Evolutionary conservation across 1,284 basidiomycete genomes (phyloP).

Genomic region (Trametes versicolor): DNA sequence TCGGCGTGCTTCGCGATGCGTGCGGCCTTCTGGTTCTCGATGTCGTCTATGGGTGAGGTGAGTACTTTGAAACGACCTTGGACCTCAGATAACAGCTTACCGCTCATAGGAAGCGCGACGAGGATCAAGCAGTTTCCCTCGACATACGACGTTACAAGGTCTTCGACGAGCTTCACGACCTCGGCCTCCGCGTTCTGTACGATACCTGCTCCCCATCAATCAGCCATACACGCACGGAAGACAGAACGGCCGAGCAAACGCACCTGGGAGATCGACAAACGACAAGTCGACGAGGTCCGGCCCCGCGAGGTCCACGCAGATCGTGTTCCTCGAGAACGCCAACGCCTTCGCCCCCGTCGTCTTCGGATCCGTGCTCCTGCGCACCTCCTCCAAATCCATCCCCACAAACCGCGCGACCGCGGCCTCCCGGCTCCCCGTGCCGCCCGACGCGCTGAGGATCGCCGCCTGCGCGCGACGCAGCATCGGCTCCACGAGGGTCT

Average conservation of each 20-base stretch:
- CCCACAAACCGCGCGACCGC: background rate
- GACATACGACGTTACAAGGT: constrained; percentile 59
- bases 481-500: constrained; percentile 49
- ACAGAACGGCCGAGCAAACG: constrained; percentile 43
- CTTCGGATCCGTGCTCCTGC: constrained; percentile 20
- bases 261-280: constrained; percentile 58
- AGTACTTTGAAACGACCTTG: background rate
- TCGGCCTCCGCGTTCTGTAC: constrained; percentile 61
- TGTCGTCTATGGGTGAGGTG: constrained; percentile 58
- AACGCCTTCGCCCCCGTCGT: constrained; percentile 27
- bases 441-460: constrained; percentile 45
- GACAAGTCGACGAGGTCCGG: constrained; percentile 54
- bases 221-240: constrained; percentile 5
- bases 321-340: constrained; percentile 54
- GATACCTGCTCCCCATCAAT: constrained; percentile 49
- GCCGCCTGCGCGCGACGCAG: constrained; percentile 57
- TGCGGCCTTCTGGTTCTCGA: constrained; percentile 70
- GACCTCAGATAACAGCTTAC: constrained; percentile 44
- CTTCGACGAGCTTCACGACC: constrained; percentile 55
- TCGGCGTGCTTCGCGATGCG: constrained; percentile 62
- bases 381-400: constrained; percentile 32
- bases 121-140: constrained; percentile 57
- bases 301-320: constrained; percentile 56
- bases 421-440: background rate
- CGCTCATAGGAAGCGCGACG: constrained; percentile 69